A percentile compares a stretch with the other conserved stretches of the same genome.
These are phyloP conservation scores for Verticillium longisporum DNA, from an alignment of 2,329 filamentous ascomycete species.

Conservation along the genomic window DNA sequence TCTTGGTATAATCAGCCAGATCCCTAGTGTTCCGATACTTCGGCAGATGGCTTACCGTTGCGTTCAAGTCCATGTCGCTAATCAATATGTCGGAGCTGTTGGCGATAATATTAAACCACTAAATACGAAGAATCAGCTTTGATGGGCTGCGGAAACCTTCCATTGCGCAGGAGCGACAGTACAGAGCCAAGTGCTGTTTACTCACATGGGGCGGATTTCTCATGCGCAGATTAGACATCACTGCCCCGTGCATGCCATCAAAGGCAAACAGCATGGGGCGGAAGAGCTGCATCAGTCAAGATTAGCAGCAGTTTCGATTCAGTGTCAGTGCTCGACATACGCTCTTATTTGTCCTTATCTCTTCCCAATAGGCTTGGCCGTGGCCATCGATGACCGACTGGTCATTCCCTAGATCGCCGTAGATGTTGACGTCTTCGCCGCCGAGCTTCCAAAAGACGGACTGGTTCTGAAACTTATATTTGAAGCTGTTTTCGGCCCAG, in stretches of 20 bases:
- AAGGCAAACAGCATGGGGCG: conserved; percentile 51
- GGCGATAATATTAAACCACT: conserved; percentile 51
- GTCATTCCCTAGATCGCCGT: conserved; percentile 39
- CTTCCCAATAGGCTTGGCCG: conserved; percentile 37
- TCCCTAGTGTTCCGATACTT: neutral
- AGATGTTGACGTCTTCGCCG: conserved; percentile 48
- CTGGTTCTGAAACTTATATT: conserved; percentile 60
- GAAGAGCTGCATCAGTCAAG: conserved; percentile 31
- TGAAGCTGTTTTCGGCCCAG: conserved; percentile 53
- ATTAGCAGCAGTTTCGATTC: conserved; percentile 39
- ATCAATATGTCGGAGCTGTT: conserved; percentile 60
- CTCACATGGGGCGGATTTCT: conserved; percentile 40
- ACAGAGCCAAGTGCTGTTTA: neutral
- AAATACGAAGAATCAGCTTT: neutral
- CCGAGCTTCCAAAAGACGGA: conserved; percentile 27
- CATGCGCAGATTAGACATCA: conserved; percentile 52
- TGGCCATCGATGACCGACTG: conserved; percentile 46
- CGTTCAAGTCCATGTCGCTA: conserved; percentile 49
- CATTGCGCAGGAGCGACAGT: no score
- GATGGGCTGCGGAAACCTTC: neutral
- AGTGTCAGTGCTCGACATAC: conserved; percentile 42
- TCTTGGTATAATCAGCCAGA: neutral
- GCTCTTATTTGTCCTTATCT: conserved; percentile 8
- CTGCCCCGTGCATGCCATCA: conserved; percentile 49
- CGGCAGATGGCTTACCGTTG: neutral